Base-by-base conservation (phyloP, 495 filamentous ascomycete genomes). In the Aspergillus steynii region DNA sequence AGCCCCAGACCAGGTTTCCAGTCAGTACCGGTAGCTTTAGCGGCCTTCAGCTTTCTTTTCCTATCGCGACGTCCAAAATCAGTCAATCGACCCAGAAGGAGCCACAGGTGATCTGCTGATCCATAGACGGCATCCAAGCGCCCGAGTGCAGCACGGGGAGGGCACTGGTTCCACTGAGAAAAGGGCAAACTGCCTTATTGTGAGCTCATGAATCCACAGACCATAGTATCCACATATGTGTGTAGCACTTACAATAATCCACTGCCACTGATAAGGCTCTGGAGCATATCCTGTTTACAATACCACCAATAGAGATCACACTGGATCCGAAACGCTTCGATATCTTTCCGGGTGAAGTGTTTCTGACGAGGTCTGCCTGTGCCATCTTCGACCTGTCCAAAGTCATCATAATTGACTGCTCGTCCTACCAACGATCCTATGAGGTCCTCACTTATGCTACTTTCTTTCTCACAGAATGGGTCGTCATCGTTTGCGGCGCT, bases 251-350 rank as follows among this genome's bases (percentile, higher is more conserved):
- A 97, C 93, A 96, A 86, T 32, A 93, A 80, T 53, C 82, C 80
- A 61, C 92, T 91, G 2, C 91, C 95, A 65, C 95, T 94, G 42
- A 99, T 76, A 59, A 97, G 82, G 68, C 92, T 93, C 71, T 97
- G 94, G 66, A 93, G 91, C 5, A 88, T 84, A 74, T 99, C 95
- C 74, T 96, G 93, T 75, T 96, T 96, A 57, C 82, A 87, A 74
- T 89, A 99, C 92, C 92, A 98, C 95, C 95, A 99, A 76, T 90
- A 96, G 31, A 99, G 78, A 74, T 99, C 95, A 57, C 88, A 85
- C 56, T 96, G 83, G 45, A 90, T 84, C 69, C 92, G 86, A 67
- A 90, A 96, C 28, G 77, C 84, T 61, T 93, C 90, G 53, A 93
- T 82, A 53, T 95, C 91, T 58, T 86, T 88, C 25, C 85, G 80